These are phyloP conservation scores for Trichoderma reesei DNA, from an alignment of 495 filamentous ascomycete species.

Conservation along the genomic window DNA sequence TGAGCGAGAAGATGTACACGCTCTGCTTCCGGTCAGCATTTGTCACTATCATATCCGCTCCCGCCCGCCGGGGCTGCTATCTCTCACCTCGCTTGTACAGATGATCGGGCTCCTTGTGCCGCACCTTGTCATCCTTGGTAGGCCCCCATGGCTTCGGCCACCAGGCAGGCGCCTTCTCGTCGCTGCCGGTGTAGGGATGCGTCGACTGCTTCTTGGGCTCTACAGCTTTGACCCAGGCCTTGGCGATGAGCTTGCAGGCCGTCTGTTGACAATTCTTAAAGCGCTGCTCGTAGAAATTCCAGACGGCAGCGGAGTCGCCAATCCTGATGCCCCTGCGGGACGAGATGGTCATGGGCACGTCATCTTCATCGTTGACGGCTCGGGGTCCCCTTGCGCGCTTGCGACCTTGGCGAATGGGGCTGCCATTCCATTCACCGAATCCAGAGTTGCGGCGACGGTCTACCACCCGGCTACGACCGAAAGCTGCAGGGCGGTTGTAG, in stretches of 20 bases:
- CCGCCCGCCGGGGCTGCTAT: background rate
- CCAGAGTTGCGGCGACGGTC: constrained; percentile 13
- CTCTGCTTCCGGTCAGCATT: constrained; percentile 32
- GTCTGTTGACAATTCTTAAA: constrained; percentile 65
- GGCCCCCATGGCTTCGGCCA: constrained; percentile 58
- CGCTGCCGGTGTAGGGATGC: constrained; percentile 68
- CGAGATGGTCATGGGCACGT: constrained; percentile 17
- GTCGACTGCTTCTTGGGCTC: constrained; percentile 79
- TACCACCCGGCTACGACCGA: background rate
- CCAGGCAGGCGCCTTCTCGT: constrained; percentile 63
- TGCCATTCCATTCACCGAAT: constrained; percentile 19
- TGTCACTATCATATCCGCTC: background rate
- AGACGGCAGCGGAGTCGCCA: constrained; percentile 46
- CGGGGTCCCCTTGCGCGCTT: constrained; percentile 29
- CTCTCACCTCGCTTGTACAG: constrained; percentile 60
- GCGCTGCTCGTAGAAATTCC: constrained; percentile 52
- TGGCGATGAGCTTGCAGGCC: constrained; percentile 62
- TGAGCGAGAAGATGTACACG: constrained; percentile 51
- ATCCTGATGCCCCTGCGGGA: constrained; percentile 39
- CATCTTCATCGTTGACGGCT: constrained; percentile 18
- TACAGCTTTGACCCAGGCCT: constrained; percentile 72
- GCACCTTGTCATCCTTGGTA: constrained; percentile 26
- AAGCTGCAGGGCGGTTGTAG: background rate
- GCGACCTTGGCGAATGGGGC: constrained; percentile 14
- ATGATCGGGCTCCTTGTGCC: constrained; percentile 83